Conservation (phyloP, 768 basidiomycete species). For the Cyclocybe cylindracea region DNA sequence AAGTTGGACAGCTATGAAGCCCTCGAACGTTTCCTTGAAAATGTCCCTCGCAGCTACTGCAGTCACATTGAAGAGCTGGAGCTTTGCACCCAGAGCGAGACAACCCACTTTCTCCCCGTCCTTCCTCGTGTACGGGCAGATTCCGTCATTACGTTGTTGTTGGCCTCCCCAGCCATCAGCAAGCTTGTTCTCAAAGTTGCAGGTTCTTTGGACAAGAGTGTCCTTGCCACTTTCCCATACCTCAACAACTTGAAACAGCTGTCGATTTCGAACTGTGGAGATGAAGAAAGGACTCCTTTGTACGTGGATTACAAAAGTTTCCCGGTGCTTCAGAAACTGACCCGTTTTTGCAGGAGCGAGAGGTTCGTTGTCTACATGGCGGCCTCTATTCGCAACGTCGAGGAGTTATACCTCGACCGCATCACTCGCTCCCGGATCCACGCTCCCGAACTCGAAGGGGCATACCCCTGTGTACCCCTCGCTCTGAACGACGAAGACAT, state of each 20-base stretch:
- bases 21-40: conserved; percentile 50
- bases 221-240: conserved; percentile 49
- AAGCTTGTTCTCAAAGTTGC: conserved; percentile 47
- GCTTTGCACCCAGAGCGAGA: conserved; percentile 35
- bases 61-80: conserved; percentile 56
- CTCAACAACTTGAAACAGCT: conserved; percentile 45
- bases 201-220: conserved; percentile 48
- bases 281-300: conserved; percentile 44
- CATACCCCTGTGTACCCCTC: conserved; percentile 58
- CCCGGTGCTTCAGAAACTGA: conserved; percentile 8
- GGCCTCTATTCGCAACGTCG: conserved; percentile 53
- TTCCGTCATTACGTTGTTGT: conserved; percentile 50
- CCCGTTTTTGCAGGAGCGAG: conserved; percentile 51
- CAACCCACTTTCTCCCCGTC: conserved; percentile 19
- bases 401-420: conserved; percentile 58
- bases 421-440: conserved; percentile 70
- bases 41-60: conserved; percentile 57
- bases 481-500: conserved; percentile 63
- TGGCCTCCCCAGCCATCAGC: conserved; percentile 46
- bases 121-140: conserved; percentile 39
- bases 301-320: conserved; percentile 29
- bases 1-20: conserved; percentile 46
- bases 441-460: conserved; percentile 56
- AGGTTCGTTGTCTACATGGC: conserved; percentile 71
- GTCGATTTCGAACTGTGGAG: conserved; percentile 46